Base-by-base conservation (phyloP, 768 basidiomycete genomes). In the Dioszegia aurantiaca region DNA sequence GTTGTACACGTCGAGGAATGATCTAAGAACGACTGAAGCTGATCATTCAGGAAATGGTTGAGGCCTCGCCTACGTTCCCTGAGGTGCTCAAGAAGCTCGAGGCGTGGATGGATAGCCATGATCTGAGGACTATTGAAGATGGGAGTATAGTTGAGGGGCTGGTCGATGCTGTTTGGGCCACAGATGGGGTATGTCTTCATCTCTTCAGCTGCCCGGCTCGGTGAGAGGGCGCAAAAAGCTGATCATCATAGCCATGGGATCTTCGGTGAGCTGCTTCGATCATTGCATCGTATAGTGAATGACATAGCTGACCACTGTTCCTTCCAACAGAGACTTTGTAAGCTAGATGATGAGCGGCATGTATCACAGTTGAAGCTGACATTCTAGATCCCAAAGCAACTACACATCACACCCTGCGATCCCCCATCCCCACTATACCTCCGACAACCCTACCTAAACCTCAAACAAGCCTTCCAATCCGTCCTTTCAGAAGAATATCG, bases 61-160 rank as follows among this genome's bases (percentile, higher is more conserved):
- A 95, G 72, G 55, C 69, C 8, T 87, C 92, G 0, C 90, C 91
- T 11, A 79, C 80, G 1, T 97, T 93, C 71, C 79, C 85, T 37
- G 81, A 83, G 51, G 85, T 90, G 51, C 77, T 91, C 56, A 78
- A 80, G 19, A 78, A 77, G 48, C 85, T 92, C 68, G 80, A 83
- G 31, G 72, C 78, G 36, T 91, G 93, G 77, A 78, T 97, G 57
- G 80, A 81, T 43, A 80, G 84, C 60, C 82, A 92, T 69, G 84
- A 83, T 21, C 78, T 95, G 49, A 83, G 89, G 59, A 55, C 67
- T 46, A 61, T 61, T 39, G 64, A 64, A 19, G 67, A 64, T 55
- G 51, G 89, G 60, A 56, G 69, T 48, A 61, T 61, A 27, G 64
- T 63, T 17, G 67, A 64, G 40, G 54, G 54, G 6, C 44, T 77